A percentile compares a stretch with the other conserved stretches of the same genome.
Conservation (phyloP, 495 filamentous ascomycete genomes). For the Elasticomyces elasticus region DNA sequence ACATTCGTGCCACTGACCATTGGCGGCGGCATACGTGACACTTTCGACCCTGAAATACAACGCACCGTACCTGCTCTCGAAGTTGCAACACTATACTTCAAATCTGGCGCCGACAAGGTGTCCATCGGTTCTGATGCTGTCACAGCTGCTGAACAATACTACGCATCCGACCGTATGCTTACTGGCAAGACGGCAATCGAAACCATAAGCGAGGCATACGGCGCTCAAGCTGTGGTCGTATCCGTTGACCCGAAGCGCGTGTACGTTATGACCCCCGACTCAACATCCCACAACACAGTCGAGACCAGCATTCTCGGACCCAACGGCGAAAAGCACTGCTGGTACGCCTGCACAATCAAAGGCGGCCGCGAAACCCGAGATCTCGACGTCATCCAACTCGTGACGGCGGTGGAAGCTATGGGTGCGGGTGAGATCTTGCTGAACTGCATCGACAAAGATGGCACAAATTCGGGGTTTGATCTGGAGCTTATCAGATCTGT, state of each 20-base stretch:
- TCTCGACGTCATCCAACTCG: constrained; percentile 79
- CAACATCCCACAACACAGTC: constrained; percentile 71
- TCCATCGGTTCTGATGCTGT: constrained; percentile 96
- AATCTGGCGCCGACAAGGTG: constrained; percentile 96
- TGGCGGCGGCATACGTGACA: constrained; percentile 88
- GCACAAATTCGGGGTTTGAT: constrained; percentile 91
- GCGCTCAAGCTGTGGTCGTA: constrained; percentile 93
- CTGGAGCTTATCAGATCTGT: constrained; percentile 82
- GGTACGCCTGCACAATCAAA: constrained; percentile 97
- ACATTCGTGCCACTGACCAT: constrained; percentile 97
- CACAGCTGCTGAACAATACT: constrained; percentile 81
- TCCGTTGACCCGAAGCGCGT: constrained; percentile 88
- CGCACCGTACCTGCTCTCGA: constrained; percentile 85
- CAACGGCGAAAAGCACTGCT: constrained; percentile 72
- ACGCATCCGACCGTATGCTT: constrained; percentile 52
- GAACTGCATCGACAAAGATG: constrained; percentile 96
- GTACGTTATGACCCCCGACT: constrained; percentile 62
- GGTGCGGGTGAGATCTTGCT: constrained; percentile 88
- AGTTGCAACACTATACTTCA: constrained; percentile 94
- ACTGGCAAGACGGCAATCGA: constrained; percentile 84
- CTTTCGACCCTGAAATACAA: constrained; percentile 60
- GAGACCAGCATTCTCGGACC: constrained; percentile 60
- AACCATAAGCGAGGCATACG: constrained; percentile 85
- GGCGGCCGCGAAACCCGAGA: constrained; percentile 86
- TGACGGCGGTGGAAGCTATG: constrained; percentile 87